Evolutionary conservation across 108 stramenopile genomes (phyloP).

Genomic region (Cyclotella atomus): DNA sequence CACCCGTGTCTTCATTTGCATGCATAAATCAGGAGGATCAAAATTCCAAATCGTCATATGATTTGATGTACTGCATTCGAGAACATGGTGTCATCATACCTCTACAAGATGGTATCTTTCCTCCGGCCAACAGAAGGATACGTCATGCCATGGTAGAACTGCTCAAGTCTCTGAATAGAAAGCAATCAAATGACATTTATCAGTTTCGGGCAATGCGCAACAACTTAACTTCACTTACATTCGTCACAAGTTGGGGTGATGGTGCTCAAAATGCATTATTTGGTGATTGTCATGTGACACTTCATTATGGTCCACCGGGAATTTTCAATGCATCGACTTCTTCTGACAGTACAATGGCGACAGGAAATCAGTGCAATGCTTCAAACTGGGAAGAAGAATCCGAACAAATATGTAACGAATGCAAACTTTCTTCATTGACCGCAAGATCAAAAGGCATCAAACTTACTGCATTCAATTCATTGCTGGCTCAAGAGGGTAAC

Average conservation of each 20-base stretch:
- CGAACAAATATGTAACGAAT: slow-evolving; percentile 28
- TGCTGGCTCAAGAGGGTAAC: not conserved
- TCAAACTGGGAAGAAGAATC: slow-evolving; percentile 54
- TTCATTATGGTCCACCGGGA: slow-evolving; percentile 60
- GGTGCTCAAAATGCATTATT: not conserved
- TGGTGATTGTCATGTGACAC: slow-evolving; percentile 59
- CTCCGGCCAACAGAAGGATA: slow-evolving; percentile 67
- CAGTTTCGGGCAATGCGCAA: slow-evolving; percentile 20
- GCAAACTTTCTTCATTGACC: slow-evolving; percentile 45
- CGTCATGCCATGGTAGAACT: slow-evolving; percentile 59
- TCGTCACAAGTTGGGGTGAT: slow-evolving; percentile 67
- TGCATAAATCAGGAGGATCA: not conserved
- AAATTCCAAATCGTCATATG: too few species aligned
- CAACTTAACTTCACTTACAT: slow-evolving; percentile 60
- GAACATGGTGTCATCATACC: slow-evolving; percentile 43
- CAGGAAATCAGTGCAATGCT: not conserved
- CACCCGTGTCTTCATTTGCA: slow-evolving; percentile 6
- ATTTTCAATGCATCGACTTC: not conserved
- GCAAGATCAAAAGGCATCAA: slow-evolving; percentile 59
- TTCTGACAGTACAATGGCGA: not conserved
- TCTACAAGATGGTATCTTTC: slow-evolving; percentile 51
- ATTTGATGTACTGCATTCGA: slow-evolving; percentile 59
- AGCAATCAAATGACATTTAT: not conserved
- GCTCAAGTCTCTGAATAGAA: slow-evolving; percentile 41
- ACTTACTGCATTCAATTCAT: slow-evolving; percentile 19